Percentiles rank a stretch among this genome's conserved stretches.
These are phyloP conservation scores for Ophiocordyceps unilateralis DNA, from an alignment of 2,329 filamentous ascomycete species.

Conservation along the genomic window DNA sequence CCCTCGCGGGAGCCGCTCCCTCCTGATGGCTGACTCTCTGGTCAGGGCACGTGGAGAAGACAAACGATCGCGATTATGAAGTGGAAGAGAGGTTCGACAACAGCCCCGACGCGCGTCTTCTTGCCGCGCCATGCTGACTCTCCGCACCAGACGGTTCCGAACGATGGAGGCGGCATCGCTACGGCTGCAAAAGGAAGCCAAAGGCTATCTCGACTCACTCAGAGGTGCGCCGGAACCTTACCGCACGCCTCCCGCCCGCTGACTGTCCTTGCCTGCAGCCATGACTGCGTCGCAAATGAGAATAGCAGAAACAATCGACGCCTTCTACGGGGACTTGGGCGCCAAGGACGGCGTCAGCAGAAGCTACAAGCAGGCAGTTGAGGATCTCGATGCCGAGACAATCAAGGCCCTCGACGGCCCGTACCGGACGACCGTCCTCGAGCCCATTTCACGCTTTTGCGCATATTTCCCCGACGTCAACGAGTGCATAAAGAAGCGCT, in stretches of 20 bases:
- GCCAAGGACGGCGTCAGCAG: constrained; percentile 88
- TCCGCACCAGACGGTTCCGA: constrained; percentile 57
- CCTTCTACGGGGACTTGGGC: constrained; percentile 93
- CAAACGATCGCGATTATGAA: constrained; percentile 96
- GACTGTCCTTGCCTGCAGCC: constrained; percentile 29
- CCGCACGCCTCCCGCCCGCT: not conserved
- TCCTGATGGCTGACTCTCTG: not conserved
- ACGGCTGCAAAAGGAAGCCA: constrained; percentile 90
- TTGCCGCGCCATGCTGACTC: not conserved
- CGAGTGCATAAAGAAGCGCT: constrained; percentile 97
- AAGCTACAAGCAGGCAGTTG: constrained; percentile 96
- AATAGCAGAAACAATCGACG: constrained; percentile 97
- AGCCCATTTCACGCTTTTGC: constrained; percentile 91
- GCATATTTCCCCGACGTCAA: constrained; percentile 98
- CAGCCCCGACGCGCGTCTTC: not conserved
- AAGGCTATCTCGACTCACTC: constrained; percentile 91
- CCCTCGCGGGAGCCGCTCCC: too few relatives aligned
- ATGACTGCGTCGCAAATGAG: constrained; percentile 99
- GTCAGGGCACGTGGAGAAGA: constrained; percentile 90
- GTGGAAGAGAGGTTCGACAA: constrained; percentile 68
- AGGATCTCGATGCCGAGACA: constrained; percentile 92
- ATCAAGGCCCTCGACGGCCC: constrained; percentile 97
- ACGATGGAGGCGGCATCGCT: constrained; percentile 93
- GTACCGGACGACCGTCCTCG: constrained; percentile 83
- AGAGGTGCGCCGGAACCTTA: constrained; percentile 40